A percentile compares a stretch with the other conserved stretches of the same genome.
phyloP scores from a whole-genome alignment of 2,329 filamentous ascomycete species.

The Ophiostoma tasmaniense region DNA sequence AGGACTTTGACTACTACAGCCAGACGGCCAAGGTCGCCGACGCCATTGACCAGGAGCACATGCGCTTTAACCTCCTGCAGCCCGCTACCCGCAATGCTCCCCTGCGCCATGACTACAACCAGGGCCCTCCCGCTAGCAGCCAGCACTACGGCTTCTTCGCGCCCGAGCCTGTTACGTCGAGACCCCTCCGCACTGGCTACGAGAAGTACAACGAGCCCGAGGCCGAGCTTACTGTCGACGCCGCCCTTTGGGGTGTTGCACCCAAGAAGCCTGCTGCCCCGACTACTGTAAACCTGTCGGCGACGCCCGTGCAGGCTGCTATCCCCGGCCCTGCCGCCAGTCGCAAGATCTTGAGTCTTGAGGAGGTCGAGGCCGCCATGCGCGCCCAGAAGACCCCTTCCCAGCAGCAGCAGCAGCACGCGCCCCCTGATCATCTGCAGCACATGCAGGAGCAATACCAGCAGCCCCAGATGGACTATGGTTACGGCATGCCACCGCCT shows the following conservation, averaged over 20 bases:
- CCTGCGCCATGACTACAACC: not conserved
- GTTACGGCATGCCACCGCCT: constrained; percentile 13
- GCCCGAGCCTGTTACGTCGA: constrained; percentile 28
- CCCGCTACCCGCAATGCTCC: constrained; percentile 44
- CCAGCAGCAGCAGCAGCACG: constrained; percentile 22
- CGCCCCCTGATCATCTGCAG: constrained; percentile 22
- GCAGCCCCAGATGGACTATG: constrained; percentile 20
- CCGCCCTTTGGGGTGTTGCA: constrained; percentile 80
- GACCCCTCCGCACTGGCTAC: constrained; percentile 71
- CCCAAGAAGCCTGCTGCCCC: constrained; percentile 44
- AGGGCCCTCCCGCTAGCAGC: constrained; percentile 21
- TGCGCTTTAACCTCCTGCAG: constrained; percentile 70
- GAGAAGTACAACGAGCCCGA: constrained; percentile 86
- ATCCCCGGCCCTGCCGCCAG: constrained; percentile 29
- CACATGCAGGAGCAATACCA: constrained; percentile 24
- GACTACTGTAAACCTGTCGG: not conserved
- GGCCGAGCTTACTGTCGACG: constrained; percentile 84
- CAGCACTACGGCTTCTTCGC: constrained; percentile 20
- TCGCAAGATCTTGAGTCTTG: constrained; percentile 86
- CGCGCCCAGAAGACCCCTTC: constrained; percentile 50
- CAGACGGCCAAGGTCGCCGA: constrained; percentile 52
- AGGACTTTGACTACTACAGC: constrained; percentile 8
- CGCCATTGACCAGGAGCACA: constrained; percentile 84
- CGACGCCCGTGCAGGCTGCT: constrained; percentile 21
- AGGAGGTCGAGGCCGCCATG: constrained; percentile 95